These are phyloP conservation scores for Ascoidea tarda DNA, from an alignment of 805 yeast species.

Conservation along the genomic window DNA sequence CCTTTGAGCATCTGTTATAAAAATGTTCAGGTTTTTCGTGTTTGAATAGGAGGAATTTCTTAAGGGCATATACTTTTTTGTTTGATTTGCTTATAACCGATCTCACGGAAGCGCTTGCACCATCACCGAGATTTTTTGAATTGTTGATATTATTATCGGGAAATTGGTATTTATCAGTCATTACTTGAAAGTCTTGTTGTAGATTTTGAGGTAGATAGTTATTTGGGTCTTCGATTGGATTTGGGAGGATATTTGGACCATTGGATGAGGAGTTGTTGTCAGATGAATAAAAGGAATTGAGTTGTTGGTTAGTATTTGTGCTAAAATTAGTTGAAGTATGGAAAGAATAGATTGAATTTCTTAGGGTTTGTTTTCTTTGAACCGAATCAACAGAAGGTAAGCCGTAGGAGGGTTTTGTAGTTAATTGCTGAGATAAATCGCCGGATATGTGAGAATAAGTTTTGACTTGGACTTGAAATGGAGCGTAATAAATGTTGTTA, in stretches of 20 bases:
- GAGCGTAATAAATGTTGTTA: too few relatives aligned
- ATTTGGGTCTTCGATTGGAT: slow-evolving; percentile 57
- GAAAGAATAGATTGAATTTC: neutral
- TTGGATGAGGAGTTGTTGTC: slow-evolving; percentile 25
- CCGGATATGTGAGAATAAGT: too few relatives aligned
- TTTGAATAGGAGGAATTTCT: slow-evolving; percentile 43
- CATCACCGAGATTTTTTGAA: slow-evolving; percentile 45
- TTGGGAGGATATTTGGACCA: slow-evolving; percentile 31
- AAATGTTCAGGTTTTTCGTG: slow-evolving; percentile 53
- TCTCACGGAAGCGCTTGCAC: slow-evolving; percentile 59
- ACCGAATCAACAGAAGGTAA: neutral
- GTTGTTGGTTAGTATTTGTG: neutral
- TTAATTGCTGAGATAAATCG: too few relatives aligned
- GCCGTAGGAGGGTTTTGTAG: neutral
- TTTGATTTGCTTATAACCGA: slow-evolving; percentile 24
- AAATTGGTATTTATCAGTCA: slow-evolving; percentile 41
- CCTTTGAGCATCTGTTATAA: slow-evolving; percentile 49
- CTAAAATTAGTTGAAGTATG: neutral
- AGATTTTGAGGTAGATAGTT: slow-evolving; percentile 40
- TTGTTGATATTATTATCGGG: slow-evolving; percentile 22
- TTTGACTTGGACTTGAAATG: too few relatives aligned
- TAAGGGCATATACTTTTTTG: slow-evolving; percentile 43
- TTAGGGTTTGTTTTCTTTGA: neutral
- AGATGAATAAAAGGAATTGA: slow-evolving; percentile 8
- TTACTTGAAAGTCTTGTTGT: slow-evolving; percentile 29